Evolutionary conservation across 306 rosid species (phyloP), one percentile per base, ranked within the genome.

Genomic region (Cercis canadensis): DNA sequence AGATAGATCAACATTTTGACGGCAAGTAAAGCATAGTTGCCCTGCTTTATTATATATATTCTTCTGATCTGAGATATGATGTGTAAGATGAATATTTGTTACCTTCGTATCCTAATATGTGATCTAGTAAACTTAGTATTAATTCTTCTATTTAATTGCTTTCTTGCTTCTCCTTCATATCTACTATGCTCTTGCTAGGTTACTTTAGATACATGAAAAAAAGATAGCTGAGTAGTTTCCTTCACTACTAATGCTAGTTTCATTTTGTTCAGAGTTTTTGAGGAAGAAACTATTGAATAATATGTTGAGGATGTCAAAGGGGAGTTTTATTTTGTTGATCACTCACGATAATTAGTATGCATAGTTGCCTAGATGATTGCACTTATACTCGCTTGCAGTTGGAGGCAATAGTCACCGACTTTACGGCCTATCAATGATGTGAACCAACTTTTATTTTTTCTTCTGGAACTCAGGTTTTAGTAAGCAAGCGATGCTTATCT

Each of bases 391-490:
- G 57, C 55, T 73, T 34, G 61, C 16, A 39, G 49, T 47, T 17
- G 51, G 11, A 46, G 73, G 58, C 59, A 31, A 21, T 16, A 55
- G 21, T 45, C 1, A 15, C 67, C 24, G 18, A n/a, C 52, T 59
- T 58, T 14, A 47, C 24, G 46, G 33, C 51, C 68, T 24, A 5
- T 39, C 13, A 41, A n/a, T 41, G 1, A 3, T 8, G 46, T 41
- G 46, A 75, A 55, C 40, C 43, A 47, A 58, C 58, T 17, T 29
- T 34, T 13, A 11, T 62, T 43, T 82, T 46, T 62, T 69, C 55
- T 45, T 69, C 62, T 57, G 58, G 49, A 37, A 57, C n/a, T 55
- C 37, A 15, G 41, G n/a, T 73, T 60, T 29, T 62, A 73, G 47
- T 47, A 37, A 62, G 56, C 47, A 31, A n/a, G n/a, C 39, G 31